Evolutionary conservation across 768 basidiomycete species (phyloP), one percentile per base, ranked within the genome.

Genomic region (Boletus pseudo-olivaceus): DNA sequence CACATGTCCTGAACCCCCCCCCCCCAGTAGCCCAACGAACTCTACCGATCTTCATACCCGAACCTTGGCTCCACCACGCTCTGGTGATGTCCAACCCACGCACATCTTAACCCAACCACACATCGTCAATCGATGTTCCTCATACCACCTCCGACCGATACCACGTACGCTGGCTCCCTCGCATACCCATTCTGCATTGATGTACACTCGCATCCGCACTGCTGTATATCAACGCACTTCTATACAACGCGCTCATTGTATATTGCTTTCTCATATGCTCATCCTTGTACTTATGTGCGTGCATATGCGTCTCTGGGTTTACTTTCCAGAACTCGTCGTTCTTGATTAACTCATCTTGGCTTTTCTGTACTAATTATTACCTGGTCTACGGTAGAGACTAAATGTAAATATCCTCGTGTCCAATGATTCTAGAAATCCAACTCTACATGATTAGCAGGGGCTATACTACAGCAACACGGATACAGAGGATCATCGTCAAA

Each of bases 1-100:
- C 51, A 10, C 64, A 47, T 8, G 38, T 47, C 23, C 27, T 54
- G n/a, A 61, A 57, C n/a, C 54, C 63, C 4, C 50, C 40, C 29
- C n/a, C n/a, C n/a, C n/a, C n/a, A 46, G 39, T 4, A 66, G 54
- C 34, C 54, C 65, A 4, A 19, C 37, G 11, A 23, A 35, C 17
- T 29, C 49, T 3, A 1, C 47, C 41, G 2, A 3, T 63, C 2
- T 8, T 50, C 14, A 68, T 70, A 67, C 62, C 68, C 0, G 67
- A 70, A 38, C 62, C 67, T 1, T 68, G 68, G 67, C 35, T 33
- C 9, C 23, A 44, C 7, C 58, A 49, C 26, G 15, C 41, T 4
- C 42, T 43, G 1, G 50, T 38, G 38, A 12, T 54, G 5, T 40
- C 53, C 27, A 32, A 51, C 41, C 6, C 50, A 7, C 57, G 15